These are phyloP conservation scores for Stachybotrys chlorohalonatus DNA, from an alignment of 2,329 filamentous ascomycete species.

Conservation along the genomic window DNA sequence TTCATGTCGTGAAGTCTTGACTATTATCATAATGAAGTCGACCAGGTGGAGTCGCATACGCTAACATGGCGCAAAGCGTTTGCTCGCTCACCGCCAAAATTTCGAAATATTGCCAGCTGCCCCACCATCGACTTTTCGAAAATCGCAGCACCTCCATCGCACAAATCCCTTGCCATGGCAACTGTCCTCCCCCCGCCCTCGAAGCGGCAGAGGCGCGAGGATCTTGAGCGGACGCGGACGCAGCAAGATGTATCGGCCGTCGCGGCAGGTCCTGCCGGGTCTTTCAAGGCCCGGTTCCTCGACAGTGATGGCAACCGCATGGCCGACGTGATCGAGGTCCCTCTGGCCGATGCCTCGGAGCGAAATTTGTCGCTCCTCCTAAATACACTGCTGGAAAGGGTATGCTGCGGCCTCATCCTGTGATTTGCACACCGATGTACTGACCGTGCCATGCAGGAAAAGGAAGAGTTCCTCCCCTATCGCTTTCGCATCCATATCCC, in stretches of 20 bases:
- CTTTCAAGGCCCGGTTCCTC: slow-evolving; percentile 77
- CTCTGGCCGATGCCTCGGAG: slow-evolving; percentile 75
- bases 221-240: slow-evolving; percentile 58
- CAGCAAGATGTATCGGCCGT: slow-evolving; percentile 64
- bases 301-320: slow-evolving; percentile 69
- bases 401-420: slow-evolving; percentile 19
- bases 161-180: slow-evolving; percentile 47
- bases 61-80: too few species aligned
- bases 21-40: too few species aligned
- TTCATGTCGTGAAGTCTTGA: too few species aligned
- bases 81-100: too few species aligned
- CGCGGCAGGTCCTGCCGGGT: slow-evolving; percentile 61
- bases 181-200: slow-evolving; percentile 76
- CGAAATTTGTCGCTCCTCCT: slow-evolving; percentile 83
- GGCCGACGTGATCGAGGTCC: slow-evolving; percentile 62
- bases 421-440: slow-evolving; percentile 2
- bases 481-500: slow-evolving; percentile 52
- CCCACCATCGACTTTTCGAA: too few species aligned
- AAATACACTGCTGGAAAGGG: slow-evolving; percentile 74
- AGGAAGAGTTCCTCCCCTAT: slow-evolving; percentile 52
- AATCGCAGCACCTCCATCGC: neutral
- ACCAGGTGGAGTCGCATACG: too few species aligned
- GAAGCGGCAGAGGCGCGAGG: slow-evolving; percentile 76
- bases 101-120: too few species aligned
- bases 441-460: slow-evolving; percentile 25